Base-by-base conservation (phyloP, 257 asterid species). In the Catharanthus roseus region DNA sequence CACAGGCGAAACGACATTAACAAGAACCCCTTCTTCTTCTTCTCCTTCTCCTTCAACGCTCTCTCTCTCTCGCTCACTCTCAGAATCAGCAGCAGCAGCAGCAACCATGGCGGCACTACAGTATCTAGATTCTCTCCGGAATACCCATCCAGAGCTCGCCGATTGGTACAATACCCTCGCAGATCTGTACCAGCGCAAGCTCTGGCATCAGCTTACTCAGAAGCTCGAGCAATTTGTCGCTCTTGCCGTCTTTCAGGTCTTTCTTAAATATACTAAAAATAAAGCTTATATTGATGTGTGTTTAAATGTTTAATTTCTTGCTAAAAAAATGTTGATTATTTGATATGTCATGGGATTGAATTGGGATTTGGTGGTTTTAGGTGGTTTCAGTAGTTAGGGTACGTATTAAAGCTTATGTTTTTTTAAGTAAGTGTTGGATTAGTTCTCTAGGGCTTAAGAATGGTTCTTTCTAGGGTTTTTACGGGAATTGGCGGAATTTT, bases 101-200 rank as follows among this genome's bases (percentile, higher is more conserved):
- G 3, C 71, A 79, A 70, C 79, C 50, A 91, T 91, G 96, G 96
- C 96, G 73, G 96, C 99, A 42, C 85, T 95, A 24, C 87, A 95
- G 72, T 91, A 91, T 75, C 75, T 91, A 84, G 92, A 89, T 19
- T 74, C 85, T 26, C 79, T 86, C 73, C 86, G 97, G 49, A 86
- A 66, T 72, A 77, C 82, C 72, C 93, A 95, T 49, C 97, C 99
- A 19, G 97, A 95, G 85, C 96, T 93, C 6, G 78, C 91, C 50
- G 99, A 93, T 72, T 93, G 99, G 96, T 88, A 79, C 87, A 75
- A 41, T 70, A 70, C 93, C 75, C 91, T 95, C 68, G 83, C 93
- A 82, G 97, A 95, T 95, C 97, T 95, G 83, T 95, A 95, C 88
- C 95, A 91, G 83, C 90, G 87, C 45, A 95, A 95, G 88, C 93